A percentile compares a stretch with the other conserved stretches of the same genome.
phyloP scores from a whole-genome alignment of 2,329 filamentous ascomycete genomes.

The Alternaria angustiovoidea region DNA sequence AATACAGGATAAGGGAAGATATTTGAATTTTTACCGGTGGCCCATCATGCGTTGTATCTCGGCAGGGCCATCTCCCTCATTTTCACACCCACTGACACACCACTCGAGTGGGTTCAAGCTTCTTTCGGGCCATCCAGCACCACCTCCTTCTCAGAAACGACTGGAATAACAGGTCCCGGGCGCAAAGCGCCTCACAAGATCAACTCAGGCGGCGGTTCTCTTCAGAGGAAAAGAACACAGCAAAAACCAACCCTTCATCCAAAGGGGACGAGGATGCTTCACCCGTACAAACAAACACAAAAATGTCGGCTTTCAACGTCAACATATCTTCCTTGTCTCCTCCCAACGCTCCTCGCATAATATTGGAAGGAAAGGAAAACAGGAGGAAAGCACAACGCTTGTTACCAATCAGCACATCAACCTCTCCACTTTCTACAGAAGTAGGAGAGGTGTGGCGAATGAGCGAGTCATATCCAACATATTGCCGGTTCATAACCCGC shows the following conservation, averaged over 20 bases:
- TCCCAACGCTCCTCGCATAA: slow-evolving; percentile 25
- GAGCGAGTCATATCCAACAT: slow-evolving; percentile 54
- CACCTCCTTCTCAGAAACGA: slow-evolving; percentile 20
- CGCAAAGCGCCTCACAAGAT: slow-evolving; percentile 44
- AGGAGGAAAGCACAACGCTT: slow-evolving; percentile 53
- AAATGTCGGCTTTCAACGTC: slow-evolving; percentile 49
- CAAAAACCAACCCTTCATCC: slow-evolving; percentile 53
- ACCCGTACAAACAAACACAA: slow-evolving; percentile 46
- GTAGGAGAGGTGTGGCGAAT: slow-evolving; percentile 43
- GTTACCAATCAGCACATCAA: slow-evolving; percentile 52
- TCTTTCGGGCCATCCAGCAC: slow-evolving; percentile 19
- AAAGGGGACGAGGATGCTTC: slow-evolving; percentile 49
- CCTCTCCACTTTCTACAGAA: slow-evolving; percentile 32
- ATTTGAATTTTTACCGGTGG: slow-evolving; percentile 38
- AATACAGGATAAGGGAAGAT: slow-evolving; percentile 25
- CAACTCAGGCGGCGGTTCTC: slow-evolving; percentile 41
- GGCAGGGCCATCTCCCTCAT: slow-evolving; percentile 28
- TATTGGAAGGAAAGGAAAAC: slow-evolving; percentile 19
- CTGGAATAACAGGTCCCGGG: slow-evolving; percentile 32
- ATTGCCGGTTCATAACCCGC: slow-evolving; percentile 52
- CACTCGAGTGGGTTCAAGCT: slow-evolving; percentile 17
- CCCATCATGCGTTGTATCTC: slow-evolving; percentile 13
- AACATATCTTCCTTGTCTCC: slow-evolving; percentile 15
- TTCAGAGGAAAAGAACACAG: slow-evolving; percentile 31
- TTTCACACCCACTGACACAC: slow-evolving; percentile 23